Evolutionary conservation across 2,329 filamentous ascomycete species (phyloP), one percentile per base, ranked within the genome.

Genomic region (Nigrospora osmanthi): DNA sequence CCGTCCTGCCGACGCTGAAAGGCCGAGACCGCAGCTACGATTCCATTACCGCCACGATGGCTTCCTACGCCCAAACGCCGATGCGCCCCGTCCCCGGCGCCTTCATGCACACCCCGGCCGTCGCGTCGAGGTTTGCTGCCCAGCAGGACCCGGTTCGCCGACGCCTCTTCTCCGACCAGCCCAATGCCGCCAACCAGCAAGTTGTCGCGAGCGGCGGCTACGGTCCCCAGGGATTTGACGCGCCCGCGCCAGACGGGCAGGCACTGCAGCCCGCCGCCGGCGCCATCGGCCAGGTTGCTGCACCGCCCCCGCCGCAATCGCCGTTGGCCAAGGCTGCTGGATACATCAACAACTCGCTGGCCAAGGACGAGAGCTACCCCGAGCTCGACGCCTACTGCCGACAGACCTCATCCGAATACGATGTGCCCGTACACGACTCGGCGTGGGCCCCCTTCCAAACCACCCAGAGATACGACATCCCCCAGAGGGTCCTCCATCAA

Each of bases 391-490:
- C 80, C 47, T 95, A 95, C 68, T 82, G 94, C 57, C 81, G 83
- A 67, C 88, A 93, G 52, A 83, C 86, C 52, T 95, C 90, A 6
- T 91, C 87, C 57, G 89, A 95, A 52, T 97, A 97, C 68, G 89
- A 96, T 56, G 70, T 95, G 40, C 79, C 86, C 36, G 69, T 72
- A 45, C 66, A 75, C 54, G 78, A 82, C 35, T 71, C 75, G 12
- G 77, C 89, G 49, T 93, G 89, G 86, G 81, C 86, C 36, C 93
- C 93, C 1, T 98, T 96, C 61, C 86, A 95, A 61, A 88, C 86
- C 65, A 79, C 85, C 28, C 84, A 87, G 55, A 87, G 85, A 66
- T 91, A 95, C 67, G 83, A 87, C 55, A 91, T 98, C 43, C 93
- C 93, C 40, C 89, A 96, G 54, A 80, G 82, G 57, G 86, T 98